Evolutionary conservation across 768 basidiomycete species (phyloP).

Genomic region (Rubroboletus pulcherrimus): DNA sequence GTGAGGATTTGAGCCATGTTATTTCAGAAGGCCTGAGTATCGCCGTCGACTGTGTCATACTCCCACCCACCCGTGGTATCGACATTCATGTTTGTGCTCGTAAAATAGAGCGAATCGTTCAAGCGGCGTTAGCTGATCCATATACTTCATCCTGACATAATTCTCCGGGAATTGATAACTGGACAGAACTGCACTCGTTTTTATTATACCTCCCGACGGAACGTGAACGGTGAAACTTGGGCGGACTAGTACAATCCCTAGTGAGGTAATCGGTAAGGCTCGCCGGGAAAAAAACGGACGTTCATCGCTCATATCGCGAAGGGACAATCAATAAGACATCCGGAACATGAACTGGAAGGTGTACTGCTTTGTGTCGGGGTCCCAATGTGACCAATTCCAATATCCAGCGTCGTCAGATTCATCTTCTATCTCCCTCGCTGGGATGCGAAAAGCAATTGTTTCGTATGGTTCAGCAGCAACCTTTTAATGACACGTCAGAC

Average conservation of each 20-base stretch:
- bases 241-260: background rate
- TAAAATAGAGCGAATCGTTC: background rate
- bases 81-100: background rate
- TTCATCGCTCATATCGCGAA: constrained; percentile 3
- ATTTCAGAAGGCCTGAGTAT: background rate
- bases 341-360: constrained; percentile 98
- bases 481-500: constrained; percentile 42
- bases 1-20: background rate
- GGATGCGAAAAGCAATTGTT: constrained; percentile 98
- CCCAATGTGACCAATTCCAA: constrained; percentile 99
- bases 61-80: background rate
- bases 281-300: background rate
- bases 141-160: background rate
- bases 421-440: constrained; percentile 94
- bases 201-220: constrained; percentile 2
- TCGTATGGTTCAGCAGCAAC: constrained; percentile 99
- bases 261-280: background rate
- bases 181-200: background rate
- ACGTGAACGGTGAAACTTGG: background rate
- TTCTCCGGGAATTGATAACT: background rate
- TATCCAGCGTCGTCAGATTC: constrained; percentile 86
- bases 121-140: constrained; percentile 8
- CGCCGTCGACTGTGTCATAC: background rate
- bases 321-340: constrained; percentile 36
- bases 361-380: constrained; percentile 98